phyloP scores from a whole-genome alignment of 1,284 basidiomycete genomes.

The Apiotrichum siamense region DNA sequence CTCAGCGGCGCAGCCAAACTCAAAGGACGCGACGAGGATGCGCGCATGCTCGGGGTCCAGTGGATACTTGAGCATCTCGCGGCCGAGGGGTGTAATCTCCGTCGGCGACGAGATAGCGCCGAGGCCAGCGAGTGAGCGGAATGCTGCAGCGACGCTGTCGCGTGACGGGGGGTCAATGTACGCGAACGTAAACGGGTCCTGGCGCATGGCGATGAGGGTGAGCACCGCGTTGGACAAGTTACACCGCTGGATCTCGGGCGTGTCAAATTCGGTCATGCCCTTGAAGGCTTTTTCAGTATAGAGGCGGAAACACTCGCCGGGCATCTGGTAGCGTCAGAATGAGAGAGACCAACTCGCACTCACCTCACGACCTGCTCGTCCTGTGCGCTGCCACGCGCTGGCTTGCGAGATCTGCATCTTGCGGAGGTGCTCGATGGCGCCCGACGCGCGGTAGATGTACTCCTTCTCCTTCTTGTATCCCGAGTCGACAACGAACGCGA shows the following conservation, averaged over 20 bases:
- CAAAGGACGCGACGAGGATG: conserved; percentile 65
- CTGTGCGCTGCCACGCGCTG: conserved; percentile 72
- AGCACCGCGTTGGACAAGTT: conserved; percentile 75
- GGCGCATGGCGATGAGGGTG: conserved; percentile 73
- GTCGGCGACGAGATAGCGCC: conserved; percentile 64
- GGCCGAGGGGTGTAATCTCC: conserved; percentile 62
- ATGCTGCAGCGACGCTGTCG: conserved; percentile 61
- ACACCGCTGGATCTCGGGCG: conserved; percentile 82
- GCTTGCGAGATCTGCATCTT: conserved; percentile 83
- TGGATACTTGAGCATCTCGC: conserved; percentile 74
- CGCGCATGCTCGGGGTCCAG: conserved; percentile 76
- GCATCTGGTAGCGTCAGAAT: conserved; percentile 48
- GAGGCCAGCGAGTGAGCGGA: conserved; percentile 68
- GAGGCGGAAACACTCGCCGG: conserved; percentile 77
- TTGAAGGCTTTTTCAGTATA: conserved; percentile 76
- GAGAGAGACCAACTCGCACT: conserved; percentile 20
- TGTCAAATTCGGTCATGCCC: conserved; percentile 59
- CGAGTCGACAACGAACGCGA: conserved; percentile 90
- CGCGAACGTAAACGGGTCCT: conserved; percentile 69
- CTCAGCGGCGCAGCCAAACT: conserved; percentile 63
- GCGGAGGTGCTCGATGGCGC: conserved; percentile 83
- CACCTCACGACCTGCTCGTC: conserved; percentile 78
- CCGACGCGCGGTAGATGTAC: conserved; percentile 64
- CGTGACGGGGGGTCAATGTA: conserved; percentile 77
- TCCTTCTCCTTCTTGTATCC: conserved; percentile 94